phyloP scores from a whole-genome alignment of 2,329 filamentous ascomycete genomes.

The Aspergillus viridinutans region DNA sequence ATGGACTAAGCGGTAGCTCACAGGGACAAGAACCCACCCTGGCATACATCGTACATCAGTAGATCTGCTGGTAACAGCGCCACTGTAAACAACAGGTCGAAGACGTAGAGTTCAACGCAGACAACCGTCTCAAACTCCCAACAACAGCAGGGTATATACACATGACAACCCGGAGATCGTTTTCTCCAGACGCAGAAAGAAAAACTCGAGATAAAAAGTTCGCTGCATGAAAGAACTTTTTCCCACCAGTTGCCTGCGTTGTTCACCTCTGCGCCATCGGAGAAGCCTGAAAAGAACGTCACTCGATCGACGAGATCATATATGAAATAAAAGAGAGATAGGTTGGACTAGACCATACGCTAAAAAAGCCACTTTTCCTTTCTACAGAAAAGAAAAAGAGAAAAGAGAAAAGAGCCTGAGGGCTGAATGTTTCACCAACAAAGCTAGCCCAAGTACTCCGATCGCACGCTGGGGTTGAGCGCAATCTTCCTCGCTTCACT shows the following conservation, averaged over 20 bases:
- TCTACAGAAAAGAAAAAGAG: conserved; percentile 17
- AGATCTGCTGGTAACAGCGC: conserved; percentile 10
- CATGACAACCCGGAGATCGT: conserved; percentile 21
- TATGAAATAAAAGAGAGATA: conserved; percentile 10
- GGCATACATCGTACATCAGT: conserved; percentile 31
- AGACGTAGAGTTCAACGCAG: conserved; percentile 19
- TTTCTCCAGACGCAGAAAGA: conserved; percentile 24
- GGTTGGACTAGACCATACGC: conserved; percentile 16
- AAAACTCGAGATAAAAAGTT: conserved; percentile 15
- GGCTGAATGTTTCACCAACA: conserved; percentile 1
- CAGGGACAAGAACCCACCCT: conserved; percentile 17
- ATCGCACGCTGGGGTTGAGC: conserved; percentile 30
- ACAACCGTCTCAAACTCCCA: conserved; percentile 21
- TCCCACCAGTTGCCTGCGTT: conserved; percentile 13
- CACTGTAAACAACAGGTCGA: conserved; percentile 15
- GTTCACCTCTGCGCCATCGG: conserved; percentile 12
- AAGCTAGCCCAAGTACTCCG: conserved; percentile 24
- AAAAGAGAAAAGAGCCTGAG: neutral
- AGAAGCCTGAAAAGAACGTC: conserved; percentile 11
- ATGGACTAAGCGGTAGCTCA: conserved; percentile 19
- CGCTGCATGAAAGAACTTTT: conserved; percentile 15
- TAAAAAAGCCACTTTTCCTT: conserved; percentile 18
- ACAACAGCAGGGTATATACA: conserved; percentile 28
- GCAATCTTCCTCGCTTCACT: conserved; percentile 35
- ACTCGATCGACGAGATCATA: conserved; percentile 18